A percentile compares a stretch with the other conserved stretches of the same genome.
These are phyloP conservation scores for Pelargonium australe DNA, from an alignment of 441 rosid genomes.

Conservation along the genomic window DNA sequence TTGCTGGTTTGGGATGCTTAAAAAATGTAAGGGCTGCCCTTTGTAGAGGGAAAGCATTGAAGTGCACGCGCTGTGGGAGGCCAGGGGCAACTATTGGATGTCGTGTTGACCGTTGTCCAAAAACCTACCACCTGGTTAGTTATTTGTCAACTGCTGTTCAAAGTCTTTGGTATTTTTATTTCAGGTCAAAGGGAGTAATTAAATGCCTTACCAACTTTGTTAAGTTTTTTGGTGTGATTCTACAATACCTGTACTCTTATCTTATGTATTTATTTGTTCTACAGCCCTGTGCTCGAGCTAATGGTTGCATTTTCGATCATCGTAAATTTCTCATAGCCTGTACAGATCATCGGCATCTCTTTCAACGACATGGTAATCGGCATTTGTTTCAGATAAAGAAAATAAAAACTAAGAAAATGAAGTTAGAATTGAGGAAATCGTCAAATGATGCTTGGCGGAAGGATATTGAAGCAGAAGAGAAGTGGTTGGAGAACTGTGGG, in stretches of 20 bases:
- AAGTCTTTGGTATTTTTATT: conserved; percentile 6
- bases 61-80: conserved; percentile 94
- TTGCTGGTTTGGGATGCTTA: conserved; percentile 95
- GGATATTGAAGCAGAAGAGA: conserved; percentile 96
- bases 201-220: conserved; percentile 2
- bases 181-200: not conserved
- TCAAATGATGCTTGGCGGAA: conserved; percentile 85
- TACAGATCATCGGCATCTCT: conserved; percentile 78
- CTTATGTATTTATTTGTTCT: conserved; percentile 28
- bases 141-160: conserved; percentile 20
- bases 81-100: conserved; percentile 99
- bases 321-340: conserved; percentile 98
- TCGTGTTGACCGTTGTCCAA: conserved; percentile 97
- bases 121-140: conserved; percentile 94
- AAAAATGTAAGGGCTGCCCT: conserved; percentile 95
- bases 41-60: conserved; percentile 83
- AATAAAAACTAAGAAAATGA: conserved; percentile 80
- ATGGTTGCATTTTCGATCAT: conserved; percentile 93
- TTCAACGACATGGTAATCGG: conserved; percentile 73
- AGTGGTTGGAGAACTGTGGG: conserved; percentile 97
- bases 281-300: conserved; percentile 97
- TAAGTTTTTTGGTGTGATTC: not conserved
- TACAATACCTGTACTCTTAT: conserved; percentile 1
- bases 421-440: conserved; percentile 57
- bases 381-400: conserved; percentile 54